Conservation (phyloP, 2,329 filamentous ascomycete genomes). For the Phaeophleospora eucalypticola region DNA sequence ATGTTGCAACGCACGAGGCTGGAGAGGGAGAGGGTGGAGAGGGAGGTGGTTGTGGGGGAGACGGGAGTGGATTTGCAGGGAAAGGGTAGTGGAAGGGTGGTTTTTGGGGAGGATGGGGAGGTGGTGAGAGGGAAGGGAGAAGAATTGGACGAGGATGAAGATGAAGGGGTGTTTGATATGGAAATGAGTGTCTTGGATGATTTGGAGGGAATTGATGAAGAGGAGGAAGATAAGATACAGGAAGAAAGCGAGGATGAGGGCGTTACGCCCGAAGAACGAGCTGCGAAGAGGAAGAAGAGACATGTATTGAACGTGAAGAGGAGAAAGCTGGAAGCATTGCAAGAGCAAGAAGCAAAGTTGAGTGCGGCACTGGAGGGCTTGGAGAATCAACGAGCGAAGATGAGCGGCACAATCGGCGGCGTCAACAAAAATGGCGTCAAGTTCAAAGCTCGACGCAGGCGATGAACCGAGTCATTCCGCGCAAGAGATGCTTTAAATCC, state of each 20-base stretch:
- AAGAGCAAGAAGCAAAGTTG: slow-evolving; percentile 53
- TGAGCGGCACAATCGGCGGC: slow-evolving; percentile 58
- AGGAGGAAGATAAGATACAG: slow-evolving; percentile 19
- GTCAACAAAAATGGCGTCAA: slow-evolving; percentile 61
- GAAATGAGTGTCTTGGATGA: slow-evolving; percentile 25
- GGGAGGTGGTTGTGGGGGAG: slow-evolving; percentile 29
- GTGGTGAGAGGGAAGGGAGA: not conserved
- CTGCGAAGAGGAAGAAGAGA: slow-evolving; percentile 49
- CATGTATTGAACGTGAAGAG: slow-evolving; percentile 47
- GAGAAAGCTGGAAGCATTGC: slow-evolving; percentile 50
- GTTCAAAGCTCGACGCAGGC: slow-evolving; percentile 62
- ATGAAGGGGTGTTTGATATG: slow-evolving; percentile 16
- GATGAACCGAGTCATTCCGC: too few relatives aligned
- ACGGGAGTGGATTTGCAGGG: slow-evolving; percentile 38
- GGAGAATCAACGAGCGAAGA: slow-evolving; percentile 57
- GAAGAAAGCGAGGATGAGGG: slow-evolving; percentile 29
- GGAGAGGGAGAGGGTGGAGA: slow-evolving; percentile 49
- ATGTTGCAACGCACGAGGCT: slow-evolving; percentile 53
- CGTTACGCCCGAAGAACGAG: slow-evolving; percentile 37
- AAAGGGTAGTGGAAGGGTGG: slow-evolving; percentile 31
- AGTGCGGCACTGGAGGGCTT: slow-evolving; percentile 53
- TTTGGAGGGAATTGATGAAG: slow-evolving; percentile 18
- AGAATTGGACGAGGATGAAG: slow-evolving; percentile 9
- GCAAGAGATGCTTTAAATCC: too few relatives aligned
- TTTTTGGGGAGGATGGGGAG: slow-evolving; percentile 37